Percentiles rank a stretch among this genome's conserved stretches.
Conservation (phyloP, 768 basidiomycete species). For the Tulasnella sp. region DNA sequence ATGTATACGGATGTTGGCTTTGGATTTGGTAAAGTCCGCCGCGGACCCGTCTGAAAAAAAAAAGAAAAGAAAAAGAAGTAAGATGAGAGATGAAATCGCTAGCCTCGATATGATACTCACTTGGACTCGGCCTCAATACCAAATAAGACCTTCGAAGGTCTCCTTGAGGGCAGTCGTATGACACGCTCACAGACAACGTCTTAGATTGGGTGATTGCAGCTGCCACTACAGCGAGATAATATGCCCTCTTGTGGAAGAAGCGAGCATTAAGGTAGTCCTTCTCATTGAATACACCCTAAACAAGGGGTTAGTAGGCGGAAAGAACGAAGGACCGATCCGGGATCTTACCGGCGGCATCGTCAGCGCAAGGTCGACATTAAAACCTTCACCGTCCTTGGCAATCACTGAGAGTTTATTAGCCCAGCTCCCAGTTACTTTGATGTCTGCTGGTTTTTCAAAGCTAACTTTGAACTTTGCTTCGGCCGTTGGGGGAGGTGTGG, state of each 20-base stretch:
- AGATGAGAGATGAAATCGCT: not conserved
- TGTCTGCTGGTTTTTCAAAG: constrained; percentile 75
- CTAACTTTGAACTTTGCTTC: constrained; percentile 89
- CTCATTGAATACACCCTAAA: constrained; percentile 82
- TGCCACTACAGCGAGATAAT: constrained; percentile 82
- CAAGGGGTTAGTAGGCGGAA: not conserved
- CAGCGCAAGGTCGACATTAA: constrained; percentile 77
- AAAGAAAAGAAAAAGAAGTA: not conserved
- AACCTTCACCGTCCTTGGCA: constrained; percentile 63
- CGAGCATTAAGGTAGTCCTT: constrained; percentile 91
- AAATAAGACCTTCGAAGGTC: constrained; percentile 71
- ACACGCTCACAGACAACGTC: constrained; percentile 57
- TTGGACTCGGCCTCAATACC: constrained; percentile 59
- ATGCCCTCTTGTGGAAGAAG: constrained; percentile 90
- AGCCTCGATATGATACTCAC: constrained; percentile 44
- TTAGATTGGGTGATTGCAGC: constrained; percentile 56
- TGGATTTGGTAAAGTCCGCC: constrained; percentile 66
- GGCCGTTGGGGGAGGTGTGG: constrained; percentile 68
- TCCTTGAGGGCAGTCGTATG: constrained; percentile 59
- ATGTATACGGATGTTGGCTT: constrained; percentile 73
- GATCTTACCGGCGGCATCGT: constrained; percentile 81
- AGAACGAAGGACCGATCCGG: not conserved
- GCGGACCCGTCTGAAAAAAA: constrained; percentile 54
- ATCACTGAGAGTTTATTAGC: constrained; percentile 75
- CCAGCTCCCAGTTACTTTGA: constrained; percentile 86